These are phyloP conservation scores for Chloris gayana DNA, from an alignment of 176 grass and related monocot species.

Conservation along the genomic window DNA sequence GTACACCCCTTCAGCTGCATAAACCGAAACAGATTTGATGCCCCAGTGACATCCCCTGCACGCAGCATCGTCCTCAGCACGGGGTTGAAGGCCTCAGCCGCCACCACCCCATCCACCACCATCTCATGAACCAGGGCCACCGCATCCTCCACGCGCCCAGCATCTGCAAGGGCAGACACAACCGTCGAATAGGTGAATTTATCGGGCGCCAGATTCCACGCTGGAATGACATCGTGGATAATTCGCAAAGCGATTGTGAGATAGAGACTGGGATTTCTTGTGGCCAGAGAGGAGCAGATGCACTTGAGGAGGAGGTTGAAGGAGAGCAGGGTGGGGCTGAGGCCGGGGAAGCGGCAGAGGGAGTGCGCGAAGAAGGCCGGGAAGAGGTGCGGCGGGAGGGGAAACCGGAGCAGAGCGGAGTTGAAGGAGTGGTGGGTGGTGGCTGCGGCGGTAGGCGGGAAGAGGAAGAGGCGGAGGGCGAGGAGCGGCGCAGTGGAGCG, in stretches of 20 bases:
- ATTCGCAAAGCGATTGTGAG: conserved; percentile 41
- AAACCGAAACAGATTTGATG: conserved; percentile 64
- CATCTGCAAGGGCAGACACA: conserved; percentile 49
- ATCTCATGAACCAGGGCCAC: conserved; percentile 83
- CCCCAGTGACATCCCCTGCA: conserved; percentile 51
- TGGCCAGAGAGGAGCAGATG: conserved; percentile 41
- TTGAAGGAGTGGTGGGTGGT: conserved; percentile 51
- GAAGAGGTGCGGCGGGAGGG: conserved; percentile 53
- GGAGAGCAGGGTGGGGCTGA: conserved; percentile 57
- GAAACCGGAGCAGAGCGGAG: conserved; percentile 51
- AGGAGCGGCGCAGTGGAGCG: conserved; percentile 43
- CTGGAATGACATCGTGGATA: conserved; percentile 50
- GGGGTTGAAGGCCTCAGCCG: conserved; percentile 77
- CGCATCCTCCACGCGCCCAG: conserved; percentile 57
- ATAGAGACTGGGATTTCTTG: conserved; percentile 35
- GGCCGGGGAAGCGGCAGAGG: conserved; percentile 47
- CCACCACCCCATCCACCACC: conserved; percentile 65
- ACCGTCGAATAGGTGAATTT: conserved; percentile 91
- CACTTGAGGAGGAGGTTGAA: conserved; percentile 88
- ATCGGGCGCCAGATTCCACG: conserved; percentile 63
- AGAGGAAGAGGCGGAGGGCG: conserved; percentile 55
- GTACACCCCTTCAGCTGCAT: conserved; percentile 84
- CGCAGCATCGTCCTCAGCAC: conserved; percentile 67
- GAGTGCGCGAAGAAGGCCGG: conserved; percentile 47
- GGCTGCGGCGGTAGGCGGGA: conserved; percentile 26